These are phyloP conservation scores for Colletotrichum horii DNA, from an alignment of 2,329 filamentous ascomycete genomes.

Conservation along the genomic window DNA sequence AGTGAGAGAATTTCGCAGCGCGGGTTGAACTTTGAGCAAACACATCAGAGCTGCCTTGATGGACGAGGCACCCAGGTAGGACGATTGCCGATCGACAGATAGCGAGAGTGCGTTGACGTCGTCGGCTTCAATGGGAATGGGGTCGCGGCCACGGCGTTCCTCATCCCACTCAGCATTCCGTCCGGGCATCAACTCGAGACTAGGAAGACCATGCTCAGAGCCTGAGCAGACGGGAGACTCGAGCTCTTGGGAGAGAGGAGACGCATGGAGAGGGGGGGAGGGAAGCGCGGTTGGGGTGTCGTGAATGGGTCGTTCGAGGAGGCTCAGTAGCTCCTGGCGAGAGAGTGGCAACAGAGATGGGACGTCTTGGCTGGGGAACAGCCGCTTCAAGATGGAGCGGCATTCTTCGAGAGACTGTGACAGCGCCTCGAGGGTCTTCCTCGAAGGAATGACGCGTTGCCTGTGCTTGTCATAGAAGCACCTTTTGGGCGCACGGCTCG, in stretches of 20 bases:
- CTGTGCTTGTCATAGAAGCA: conserved; percentile 85
- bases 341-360: conserved; percentile 59
- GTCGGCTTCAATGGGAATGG: conserved; percentile 69
- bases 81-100: conserved; percentile 60
- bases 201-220: conserved; percentile 51
- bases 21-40: conserved; percentile 64
- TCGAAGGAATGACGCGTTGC: conserved; percentile 76
- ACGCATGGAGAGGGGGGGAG: conserved; percentile 58
- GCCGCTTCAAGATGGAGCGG: conserved; percentile 62
- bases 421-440: conserved; percentile 72
- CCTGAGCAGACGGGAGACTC: conserved; percentile 55
- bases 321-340: conserved; percentile 63
- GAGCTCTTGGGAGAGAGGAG: conserved; percentile 52
- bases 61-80: conserved; percentile 76
- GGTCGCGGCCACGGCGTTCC: conserved; percentile 57
- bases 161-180: conserved; percentile 73
- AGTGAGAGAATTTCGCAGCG: conserved; percentile 49
- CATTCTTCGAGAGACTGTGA: conserved; percentile 72
- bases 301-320: conserved; percentile 54
- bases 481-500: conserved; percentile 78
- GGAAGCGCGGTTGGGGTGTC: conserved; percentile 49
- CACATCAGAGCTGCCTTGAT: conserved; percentile 77
- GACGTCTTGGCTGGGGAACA: conserved; percentile 64
- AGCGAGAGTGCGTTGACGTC: conserved; percentile 63
- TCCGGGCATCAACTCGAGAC: conserved; percentile 72